Evolutionary conservation across 2,329 filamentous ascomycete species (phyloP), one percentile per base, ranked within the genome.

Genomic region (Arthrocladium fulminans): DNA sequence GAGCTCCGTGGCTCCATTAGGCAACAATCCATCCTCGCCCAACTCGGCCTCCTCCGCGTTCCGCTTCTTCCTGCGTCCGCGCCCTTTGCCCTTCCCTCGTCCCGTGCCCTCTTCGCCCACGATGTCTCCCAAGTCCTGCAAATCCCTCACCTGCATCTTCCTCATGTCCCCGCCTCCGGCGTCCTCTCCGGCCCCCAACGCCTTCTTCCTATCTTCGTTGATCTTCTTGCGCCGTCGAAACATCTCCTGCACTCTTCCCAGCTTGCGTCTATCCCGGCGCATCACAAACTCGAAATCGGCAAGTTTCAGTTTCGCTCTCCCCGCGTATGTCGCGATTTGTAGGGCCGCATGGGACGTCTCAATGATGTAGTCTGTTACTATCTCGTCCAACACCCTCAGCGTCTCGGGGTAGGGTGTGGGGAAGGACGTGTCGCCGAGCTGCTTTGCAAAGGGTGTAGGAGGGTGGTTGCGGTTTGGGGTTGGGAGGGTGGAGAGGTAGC

Each of bases 241-340:
- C 61, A 94, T 80, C 70, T 95, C 88, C 63, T 87, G 81, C 47
- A 97, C 88, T 60, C 90, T 82, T 42, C 92, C 92, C 37, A 97
- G 73, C 64, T 94, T 94, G 51, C 79, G 74, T 7, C 86, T 83
- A 61, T 97, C 94, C 55, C 85, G 80, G 25, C 92, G 80, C 58
- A 97, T 79, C 32, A 88, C 88, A 67, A 94, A 98, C 62, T 94
- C 88, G 70, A 98, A 95, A 67, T 98, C 92, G 61, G 96, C 90
- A 61, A 94, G 86, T 67, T 98, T 98, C 69, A 98, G 88, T 70
- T 98, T 98, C 61, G 94, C 87, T 1, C 92, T 85, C 0, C 88
- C 84, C 2, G 86, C 82, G 67, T 94, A 87, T 65, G 86, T 82
- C 0, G 92, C 92, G 46, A 84, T 83, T 38, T 86, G 81, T 3